Base-by-base conservation (phyloP, 2,329 filamentous ascomycete genomes). In the Alternaria metachromatica region DNA sequence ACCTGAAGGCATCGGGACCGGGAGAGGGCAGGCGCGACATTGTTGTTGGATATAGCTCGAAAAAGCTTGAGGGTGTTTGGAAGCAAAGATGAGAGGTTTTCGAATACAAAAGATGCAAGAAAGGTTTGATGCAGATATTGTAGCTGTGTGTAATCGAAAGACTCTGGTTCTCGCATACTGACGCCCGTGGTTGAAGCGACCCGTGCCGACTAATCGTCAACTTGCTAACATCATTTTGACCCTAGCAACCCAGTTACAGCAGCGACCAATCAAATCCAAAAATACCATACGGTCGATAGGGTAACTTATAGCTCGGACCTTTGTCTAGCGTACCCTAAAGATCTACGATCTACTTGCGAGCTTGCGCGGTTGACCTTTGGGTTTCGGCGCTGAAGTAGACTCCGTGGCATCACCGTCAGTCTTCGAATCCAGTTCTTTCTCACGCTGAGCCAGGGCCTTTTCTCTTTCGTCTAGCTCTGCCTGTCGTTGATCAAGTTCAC, bases 351-450 rank as follows among this genome's bases (percentile, higher is more conserved):
- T 58, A 20, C 55, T 54, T 58, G 41, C 62, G 6, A 72, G 60
- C 45, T 66, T 70, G 5, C 65, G 67, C 12, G 66, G 64, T 30
- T 67, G 59, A 18, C 55, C 51, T 55, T 58, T 67, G 18, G 57
- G 25, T 15, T 58, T 28, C 15, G 41, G 15, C 30, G 61, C 28
- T 21, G 55, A 25, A 4, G n/a, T 13, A 23, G 54, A 10, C 21
- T 50, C 50, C 20, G 37, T 15, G 9, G n/a, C 30, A 15, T 56
- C 23, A 18, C 28, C n/a, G n/a, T 54, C 33, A 15, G 55, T 50
- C 44, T 43, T 53, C 5, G 45, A 30, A 43, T 49, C 55, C 25
- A 60, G 21, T 11, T 60, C 46, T 3, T 53, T 23, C 33, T 64
- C 59, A 37, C 62, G 59, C 11, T 64, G 33, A 12, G 37, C 43